Conservation (phyloP, 2,329 filamentous ascomycete species). For the Scortechinia acanthostroma region DNA sequence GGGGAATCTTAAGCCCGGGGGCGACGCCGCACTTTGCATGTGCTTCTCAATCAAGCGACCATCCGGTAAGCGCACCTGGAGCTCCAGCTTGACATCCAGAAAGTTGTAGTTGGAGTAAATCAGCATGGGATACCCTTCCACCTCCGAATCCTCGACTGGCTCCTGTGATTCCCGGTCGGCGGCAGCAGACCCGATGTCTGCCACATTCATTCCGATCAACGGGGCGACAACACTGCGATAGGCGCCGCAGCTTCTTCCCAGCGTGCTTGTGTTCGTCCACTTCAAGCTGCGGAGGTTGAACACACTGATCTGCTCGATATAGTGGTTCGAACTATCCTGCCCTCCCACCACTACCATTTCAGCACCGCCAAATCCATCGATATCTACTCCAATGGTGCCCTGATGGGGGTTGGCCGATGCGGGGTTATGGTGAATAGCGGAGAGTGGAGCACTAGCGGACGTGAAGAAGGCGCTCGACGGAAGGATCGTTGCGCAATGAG, state of each 20-base stretch:
- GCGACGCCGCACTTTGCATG: conserved; percentile 81
- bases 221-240: conserved; percentile 93
- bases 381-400: conserved; percentile 77
- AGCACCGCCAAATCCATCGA: conserved; percentile 84
- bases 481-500: conserved; percentile 87
- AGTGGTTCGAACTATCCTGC: conserved; percentile 95
- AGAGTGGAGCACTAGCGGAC: conserved; percentile 75
- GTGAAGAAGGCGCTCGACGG: conserved; percentile 83
- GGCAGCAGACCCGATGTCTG: conserved; percentile 49
- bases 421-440: conserved; percentile 84
- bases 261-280: conserved; percentile 82
- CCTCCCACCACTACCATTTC: conserved; percentile 97
- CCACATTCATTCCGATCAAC: conserved; percentile 57
- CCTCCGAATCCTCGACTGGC: conserved; percentile 45
- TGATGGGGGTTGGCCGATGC: conserved; percentile 72
- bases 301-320: conserved; percentile 97
- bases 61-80: conserved; percentile 80
- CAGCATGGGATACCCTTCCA: conserved; percentile 70
- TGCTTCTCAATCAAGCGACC: conserved; percentile 78
- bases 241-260: conserved; percentile 89
- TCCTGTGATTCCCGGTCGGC: conserved; percentile 31
- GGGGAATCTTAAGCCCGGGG: conserved; percentile 86
- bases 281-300: conserved; percentile 93
- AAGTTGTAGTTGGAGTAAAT: conserved; percentile 99
- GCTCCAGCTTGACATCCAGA: conserved; percentile 87